phyloP scores from a whole-genome alignment of 2,329 filamentous ascomycete species.

The Ophiostoma australiae region DNA sequence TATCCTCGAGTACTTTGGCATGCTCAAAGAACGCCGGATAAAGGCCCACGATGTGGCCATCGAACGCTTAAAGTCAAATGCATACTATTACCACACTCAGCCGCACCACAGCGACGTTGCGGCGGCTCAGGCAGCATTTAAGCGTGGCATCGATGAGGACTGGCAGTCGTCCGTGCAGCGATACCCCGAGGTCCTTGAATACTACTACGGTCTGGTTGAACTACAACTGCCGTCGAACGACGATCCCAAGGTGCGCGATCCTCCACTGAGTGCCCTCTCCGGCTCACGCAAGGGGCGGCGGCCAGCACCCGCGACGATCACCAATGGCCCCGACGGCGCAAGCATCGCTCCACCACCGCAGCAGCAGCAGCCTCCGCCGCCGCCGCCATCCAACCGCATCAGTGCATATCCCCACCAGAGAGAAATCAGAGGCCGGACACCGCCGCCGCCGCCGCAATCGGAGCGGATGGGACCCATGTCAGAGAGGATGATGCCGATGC shows the following conservation, averaged over 20 bases:
- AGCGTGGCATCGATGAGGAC: conserved; percentile 71
- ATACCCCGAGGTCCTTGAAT: conserved; percentile 77
- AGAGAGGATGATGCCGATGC: background rate
- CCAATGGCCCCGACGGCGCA: conserved; percentile 19
- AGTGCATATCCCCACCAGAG: conserved; percentile 20
- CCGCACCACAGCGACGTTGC: conserved; percentile 60
- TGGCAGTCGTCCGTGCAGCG: conserved; percentile 70
- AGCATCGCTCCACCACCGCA: background rate
- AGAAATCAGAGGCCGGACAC: conserved; percentile 25
- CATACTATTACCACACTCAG: conserved; percentile 54
- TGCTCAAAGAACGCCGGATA: conserved; percentile 58
- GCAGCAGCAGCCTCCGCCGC: conserved; percentile 10
- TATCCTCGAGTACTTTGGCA: conserved; percentile 60
- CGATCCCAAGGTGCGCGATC: conserved; percentile 55
- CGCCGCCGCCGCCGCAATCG: conserved; percentile 23
- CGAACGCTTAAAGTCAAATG: conserved; percentile 51
- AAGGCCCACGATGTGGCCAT: conserved; percentile 51
- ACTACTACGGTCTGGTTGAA: conserved; percentile 69
- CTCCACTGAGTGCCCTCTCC: conserved; percentile 52
- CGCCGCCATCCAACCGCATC: conserved; percentile 13
- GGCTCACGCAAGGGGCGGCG: conserved; percentile 46
- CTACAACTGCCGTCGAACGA: conserved; percentile 60
- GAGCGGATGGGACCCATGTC: conserved; percentile 21
- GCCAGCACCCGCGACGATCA: conserved; percentile 31
- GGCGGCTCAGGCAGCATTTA: conserved; percentile 60